Conservation (phyloP, 75 land plant genomes). For the Selaginella moellendorffii region DNA sequence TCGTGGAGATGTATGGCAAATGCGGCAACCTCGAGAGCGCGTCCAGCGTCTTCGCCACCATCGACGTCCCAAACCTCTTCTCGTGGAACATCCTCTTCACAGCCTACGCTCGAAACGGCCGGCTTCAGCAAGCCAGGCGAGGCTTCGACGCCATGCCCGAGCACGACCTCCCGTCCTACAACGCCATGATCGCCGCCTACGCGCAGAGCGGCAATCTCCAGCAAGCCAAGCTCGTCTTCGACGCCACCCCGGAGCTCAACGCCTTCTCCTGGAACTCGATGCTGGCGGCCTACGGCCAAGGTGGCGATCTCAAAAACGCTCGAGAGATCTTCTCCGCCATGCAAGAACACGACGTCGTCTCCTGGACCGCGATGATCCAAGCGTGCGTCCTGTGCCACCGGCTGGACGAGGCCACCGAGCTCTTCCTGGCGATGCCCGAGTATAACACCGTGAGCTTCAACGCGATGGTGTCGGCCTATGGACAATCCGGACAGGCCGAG, state of each 20-base stretch:
- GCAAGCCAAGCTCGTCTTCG: not conserved
- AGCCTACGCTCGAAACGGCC: not conserved
- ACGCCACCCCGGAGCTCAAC: not conserved
- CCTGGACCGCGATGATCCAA: not conserved
- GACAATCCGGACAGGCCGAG: constrained; percentile 18
- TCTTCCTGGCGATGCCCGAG: not conserved
- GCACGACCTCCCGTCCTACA: not conserved
- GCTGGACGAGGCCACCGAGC: not conserved
- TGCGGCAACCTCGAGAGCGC: not conserved
- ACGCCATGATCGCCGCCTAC: constrained; percentile 2
- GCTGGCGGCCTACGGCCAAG: constrained; percentile 1
- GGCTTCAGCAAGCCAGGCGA: not conserved
- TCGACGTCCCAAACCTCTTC: not conserved
- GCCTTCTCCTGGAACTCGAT: constrained; percentile 3
- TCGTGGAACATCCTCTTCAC: constrained; percentile 1
- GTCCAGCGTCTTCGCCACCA: not conserved
- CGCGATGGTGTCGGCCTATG: constrained; percentile 13
- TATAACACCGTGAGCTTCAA: constrained; percentile 14
- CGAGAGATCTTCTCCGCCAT: not conserved
- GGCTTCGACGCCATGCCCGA: not conserved
- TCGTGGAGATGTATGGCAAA: constrained; percentile 8
- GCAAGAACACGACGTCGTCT: not conserved
- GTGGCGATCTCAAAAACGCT: not conserved
- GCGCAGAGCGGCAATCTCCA: not conserved
- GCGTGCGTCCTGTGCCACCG: not conserved